Evolutionary conservation across 2,329 filamentous ascomycete genomes (phyloP).

Genomic region (Cytospora piceae): DNA sequence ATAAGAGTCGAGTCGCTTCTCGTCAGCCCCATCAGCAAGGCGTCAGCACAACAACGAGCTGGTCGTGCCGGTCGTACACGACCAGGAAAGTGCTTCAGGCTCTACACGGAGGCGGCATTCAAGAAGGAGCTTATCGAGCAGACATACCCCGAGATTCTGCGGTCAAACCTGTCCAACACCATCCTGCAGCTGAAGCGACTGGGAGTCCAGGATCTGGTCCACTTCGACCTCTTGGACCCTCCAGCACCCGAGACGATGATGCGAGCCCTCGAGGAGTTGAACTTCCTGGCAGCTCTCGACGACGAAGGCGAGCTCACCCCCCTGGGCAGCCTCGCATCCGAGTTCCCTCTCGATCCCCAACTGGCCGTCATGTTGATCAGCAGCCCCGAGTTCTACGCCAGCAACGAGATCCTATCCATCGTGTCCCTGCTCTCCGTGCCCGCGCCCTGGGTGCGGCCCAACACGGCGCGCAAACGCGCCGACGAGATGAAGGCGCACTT

Average conservation of each 20-base stretch:
- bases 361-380: slow-evolving; percentile 98
- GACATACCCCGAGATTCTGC: slow-evolving; percentile 93
- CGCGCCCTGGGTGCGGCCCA: slow-evolving; percentile 88
- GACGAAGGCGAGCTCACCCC: slow-evolving; percentile 92
- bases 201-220: slow-evolving; percentile 90
- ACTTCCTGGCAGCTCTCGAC: slow-evolving; percentile 94
- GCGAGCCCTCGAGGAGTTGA: slow-evolving; percentile 95
- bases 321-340: slow-evolving; percentile 84
- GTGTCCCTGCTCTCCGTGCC: slow-evolving; percentile 93
- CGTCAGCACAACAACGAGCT: slow-evolving; percentile 93
- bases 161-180: slow-evolving; percentile 92
- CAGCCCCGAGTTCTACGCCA: slow-evolving; percentile 97
- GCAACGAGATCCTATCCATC: slow-evolving; percentile 95
- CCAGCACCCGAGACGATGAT: slow-evolving; percentile 98
- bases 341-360: slow-evolving; percentile 92
- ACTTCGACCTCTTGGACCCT: slow-evolving; percentile 98
- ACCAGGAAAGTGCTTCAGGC: slow-evolving; percentile 95
- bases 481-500: slow-evolving; percentile 98
- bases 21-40: slow-evolving; percentile 98
- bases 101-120: slow-evolving; percentile 95
- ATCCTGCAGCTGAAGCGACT: slow-evolving; percentile 97
- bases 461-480: slow-evolving; percentile 81
- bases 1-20: slow-evolving; percentile 95
- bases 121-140: slow-evolving; percentile 98
- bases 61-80: slow-evolving; percentile 99